These are phyloP conservation scores for Lippia alba DNA, from an alignment of 305 asterid species.

Conservation along the genomic window DNA sequence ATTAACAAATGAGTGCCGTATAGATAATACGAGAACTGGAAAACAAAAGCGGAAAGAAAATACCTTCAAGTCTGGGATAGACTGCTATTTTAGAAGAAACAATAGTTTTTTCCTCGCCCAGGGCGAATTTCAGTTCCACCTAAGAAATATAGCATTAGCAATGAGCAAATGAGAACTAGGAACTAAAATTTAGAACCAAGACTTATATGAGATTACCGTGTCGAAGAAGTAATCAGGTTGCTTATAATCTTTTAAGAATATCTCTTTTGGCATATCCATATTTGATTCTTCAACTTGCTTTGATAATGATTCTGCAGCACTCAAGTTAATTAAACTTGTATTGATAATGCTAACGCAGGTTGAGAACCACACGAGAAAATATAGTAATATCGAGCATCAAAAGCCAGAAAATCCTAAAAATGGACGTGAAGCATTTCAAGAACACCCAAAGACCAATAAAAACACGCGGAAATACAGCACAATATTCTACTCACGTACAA, in stretches of 20 bases:
- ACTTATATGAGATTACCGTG: conserved; percentile 39
- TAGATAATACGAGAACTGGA: not conserved
- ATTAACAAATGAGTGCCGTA: conserved; percentile 3
- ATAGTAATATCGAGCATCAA: conserved; percentile 2
- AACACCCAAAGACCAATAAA: conserved; percentile 6
- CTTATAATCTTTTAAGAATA: conserved; percentile 80
- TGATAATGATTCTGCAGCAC: conserved; percentile 60
- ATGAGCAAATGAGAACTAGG: conserved; percentile 5
- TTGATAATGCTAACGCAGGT: conserved; percentile 38
- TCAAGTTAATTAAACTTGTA: conserved; percentile 64
- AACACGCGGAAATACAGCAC: not conserved
- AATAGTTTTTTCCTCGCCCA: conserved; percentile 81
- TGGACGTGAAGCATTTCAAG: not conserved
- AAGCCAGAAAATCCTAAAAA: not conserved
- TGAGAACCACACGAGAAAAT: conserved; percentile 6
- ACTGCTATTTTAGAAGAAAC: conserved; percentile 63
- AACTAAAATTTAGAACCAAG: conserved; percentile 3
- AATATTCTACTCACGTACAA: not conserved
- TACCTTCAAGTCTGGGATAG: conserved; percentile 77
- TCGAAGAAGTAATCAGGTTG: conserved; percentile 80
- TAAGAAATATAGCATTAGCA: conserved; percentile 31
- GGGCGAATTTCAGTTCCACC: conserved; percentile 74
- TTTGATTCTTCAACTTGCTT: conserved; percentile 61
- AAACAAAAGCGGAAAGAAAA: not conserved
- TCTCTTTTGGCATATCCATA: conserved; percentile 80